A percentile compares a stretch with the other conserved stretches of the same genome.
Evolutionary conservation across 139 green algal species (phyloP).

Genomic region (Volvox reticuliferus): DNA sequence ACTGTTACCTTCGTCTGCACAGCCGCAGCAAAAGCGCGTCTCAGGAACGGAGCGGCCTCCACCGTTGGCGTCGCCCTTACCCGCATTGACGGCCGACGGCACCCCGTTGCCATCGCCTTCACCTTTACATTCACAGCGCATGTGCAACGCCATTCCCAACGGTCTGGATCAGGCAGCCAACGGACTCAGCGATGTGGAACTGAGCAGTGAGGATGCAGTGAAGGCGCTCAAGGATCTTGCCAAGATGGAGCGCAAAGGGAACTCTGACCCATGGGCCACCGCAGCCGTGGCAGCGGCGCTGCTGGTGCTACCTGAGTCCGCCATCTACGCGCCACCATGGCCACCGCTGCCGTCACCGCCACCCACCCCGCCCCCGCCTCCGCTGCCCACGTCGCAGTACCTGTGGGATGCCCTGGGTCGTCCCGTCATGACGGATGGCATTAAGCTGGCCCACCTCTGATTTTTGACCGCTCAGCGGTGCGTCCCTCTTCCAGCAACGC

Average conservation of each 20-base stretch:
- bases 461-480: neutral
- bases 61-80: neutral
- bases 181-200: neutral
- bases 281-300: conserved; percentile 30
- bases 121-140: neutral
- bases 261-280: neutral
- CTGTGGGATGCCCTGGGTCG: conserved; percentile 62
- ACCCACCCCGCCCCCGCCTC: conserved; percentile 58
- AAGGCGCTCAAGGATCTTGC: conserved; percentile 34
- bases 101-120: neutral
- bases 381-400: conserved; percentile 61
- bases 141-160: neutral
- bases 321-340: conserved; percentile 48
- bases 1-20: too few species aligned
- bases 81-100: too few species aligned
- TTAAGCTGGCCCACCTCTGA: conserved; percentile 44
- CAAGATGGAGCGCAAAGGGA: neutral
- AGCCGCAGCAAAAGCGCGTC: too few species aligned
- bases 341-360: conserved; percentile 60
- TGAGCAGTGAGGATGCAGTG: neutral
- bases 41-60: neutral
- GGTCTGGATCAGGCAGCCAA: neutral
- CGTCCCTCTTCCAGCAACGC: too few species aligned
- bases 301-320: conserved; percentile 45
- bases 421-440: conserved; percentile 62